Conservation (phyloP, 1,284 basidiomycete species). For the Athelia sp. region DNA sequence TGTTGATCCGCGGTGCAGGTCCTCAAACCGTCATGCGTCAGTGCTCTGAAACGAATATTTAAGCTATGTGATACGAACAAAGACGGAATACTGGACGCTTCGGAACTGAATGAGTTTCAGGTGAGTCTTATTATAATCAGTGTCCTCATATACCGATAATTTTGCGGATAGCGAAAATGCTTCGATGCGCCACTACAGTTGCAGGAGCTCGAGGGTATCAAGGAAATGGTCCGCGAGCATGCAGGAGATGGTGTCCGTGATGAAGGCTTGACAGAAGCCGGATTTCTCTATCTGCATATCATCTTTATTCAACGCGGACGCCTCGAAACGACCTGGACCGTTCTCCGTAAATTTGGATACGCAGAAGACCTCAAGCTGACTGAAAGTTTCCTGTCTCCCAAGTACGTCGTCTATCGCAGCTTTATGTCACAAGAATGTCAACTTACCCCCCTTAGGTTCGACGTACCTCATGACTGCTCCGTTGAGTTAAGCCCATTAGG, state of each 20-base stretch:
- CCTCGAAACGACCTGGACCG: constrained; percentile 98
- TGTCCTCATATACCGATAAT: constrained; percentile 3
- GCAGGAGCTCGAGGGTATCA: constrained; percentile 91
- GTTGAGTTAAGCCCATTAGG: constrained; percentile 92
- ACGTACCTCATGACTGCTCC: constrained; percentile 89
- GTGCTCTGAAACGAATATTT: constrained; percentile 91
- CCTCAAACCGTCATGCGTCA: constrained; percentile 90
- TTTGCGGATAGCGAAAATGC: constrained; percentile 71
- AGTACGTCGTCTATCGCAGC: constrained; percentile 51
- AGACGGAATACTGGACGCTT: constrained; percentile 86
- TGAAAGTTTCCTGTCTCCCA: constrained; percentile 85
- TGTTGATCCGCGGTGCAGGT: constrained; percentile 43
- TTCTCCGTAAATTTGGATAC: constrained; percentile 92
- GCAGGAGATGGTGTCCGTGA: constrained; percentile 64
- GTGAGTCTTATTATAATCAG: constrained; percentile 33
- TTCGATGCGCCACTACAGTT: constrained; percentile 91
- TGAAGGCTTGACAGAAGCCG: constrained; percentile 85
- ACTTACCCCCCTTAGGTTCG: constrained; percentile 57
- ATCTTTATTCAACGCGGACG: constrained; percentile 96
- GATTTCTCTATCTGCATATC: constrained; percentile 94
- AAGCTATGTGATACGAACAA: constrained; percentile 95
- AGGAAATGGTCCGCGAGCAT: constrained; percentile 78
- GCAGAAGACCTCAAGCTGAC: constrained; percentile 89
- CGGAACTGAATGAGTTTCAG: constrained; percentile 96
- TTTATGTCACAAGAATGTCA: constrained; percentile 7